These are phyloP conservation scores for Aspergillus amoenus DNA, from an alignment of 2,329 filamentous ascomycete species.

Conservation along the genomic window DNA sequence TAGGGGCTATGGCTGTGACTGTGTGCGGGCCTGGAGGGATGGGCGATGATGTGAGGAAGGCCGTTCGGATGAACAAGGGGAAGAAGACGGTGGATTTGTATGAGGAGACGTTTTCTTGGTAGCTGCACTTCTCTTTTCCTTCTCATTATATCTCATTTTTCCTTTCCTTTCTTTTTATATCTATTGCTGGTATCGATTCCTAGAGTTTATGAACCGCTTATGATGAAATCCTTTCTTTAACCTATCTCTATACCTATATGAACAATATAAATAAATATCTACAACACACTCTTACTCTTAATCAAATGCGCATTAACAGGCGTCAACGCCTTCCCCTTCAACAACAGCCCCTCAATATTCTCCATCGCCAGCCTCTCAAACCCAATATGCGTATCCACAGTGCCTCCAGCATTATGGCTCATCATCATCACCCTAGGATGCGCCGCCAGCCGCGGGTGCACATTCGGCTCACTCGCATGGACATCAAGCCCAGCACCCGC, in stretches of 20 bases:
- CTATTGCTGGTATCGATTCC: neutral
- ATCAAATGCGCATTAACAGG: slow-evolving; percentile 63
- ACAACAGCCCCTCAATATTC: slow-evolving; percentile 41
- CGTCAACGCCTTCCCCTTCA: slow-evolving; percentile 41
- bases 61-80: slow-evolving; percentile 28
- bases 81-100: slow-evolving; percentile 33
- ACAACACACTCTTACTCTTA: slow-evolving; percentile 22
- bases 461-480: slow-evolving; percentile 54
- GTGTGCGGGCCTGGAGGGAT: slow-evolving; percentile 39
- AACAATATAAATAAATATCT: neutral
- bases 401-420: slow-evolving; percentile 51
- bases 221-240: no score
- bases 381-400: slow-evolving; percentile 50
- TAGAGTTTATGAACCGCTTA: no score
- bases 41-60: slow-evolving; percentile 37
- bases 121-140: slow-evolving; percentile 8
- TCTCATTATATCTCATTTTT: neutral
- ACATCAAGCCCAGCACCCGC: slow-evolving; percentile 54
- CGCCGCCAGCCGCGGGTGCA: slow-evolving; percentile 45
- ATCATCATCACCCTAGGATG: slow-evolving; percentile 47
- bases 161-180: neutral
- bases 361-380: slow-evolving; percentile 50
- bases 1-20: slow-evolving; percentile 38
- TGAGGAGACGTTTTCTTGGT: slow-evolving; percentile 40
- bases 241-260: no score